Base-by-base conservation (phyloP, 768 basidiomycete species). In the Chalciporus sphaerocephalus region DNA sequence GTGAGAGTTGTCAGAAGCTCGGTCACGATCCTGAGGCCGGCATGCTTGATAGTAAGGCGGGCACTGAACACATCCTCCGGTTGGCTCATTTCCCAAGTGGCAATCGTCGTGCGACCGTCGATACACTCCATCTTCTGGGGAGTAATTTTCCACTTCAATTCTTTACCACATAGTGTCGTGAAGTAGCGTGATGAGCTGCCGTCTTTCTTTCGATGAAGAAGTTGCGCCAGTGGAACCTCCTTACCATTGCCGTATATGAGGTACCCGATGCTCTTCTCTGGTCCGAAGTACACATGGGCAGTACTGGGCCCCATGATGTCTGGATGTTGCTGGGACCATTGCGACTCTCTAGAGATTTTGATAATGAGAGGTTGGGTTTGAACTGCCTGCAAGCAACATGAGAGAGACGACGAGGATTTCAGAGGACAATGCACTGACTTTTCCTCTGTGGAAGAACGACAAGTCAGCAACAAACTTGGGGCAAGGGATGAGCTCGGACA, bases 251-350 rank as follows among this genome's bases (percentile, higher is more conserved):
- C 87, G 46, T 87, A 88, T 34, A 78, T 74, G 41, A 88, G 66
- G 54, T 80, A 80, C 3, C 87, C 87, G 4, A 78, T 74, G 3
- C 71, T 54, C 43, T 71, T 74, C 33, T 70, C 70, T 5, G 87
- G 85, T 1, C 87, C 87, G 47, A 90, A 80, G 57, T 87, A 89
- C 50, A 88, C 76, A 59, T 75, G 87, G 5, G 87, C 80, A 32
- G 78, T 83, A 48, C 74, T 78, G n/a, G 87, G 87, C n/a, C 87
- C 87, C 80, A 87, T 83, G 51, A 88, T 80, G 38, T 69, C 74
- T 18, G 79, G 77, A 57, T 87, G 80, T 44, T 79, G 80, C 54
- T 80, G 74, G 18, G 78, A 70, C 87, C 87, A 89, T 17, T 68
- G 71, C 0, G 72, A 62, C 56, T 89, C 84, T 15, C 87, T 79